A percentile compares a stretch with the other conserved stretches of the same genome.
Conservation (phyloP, 257 asterid species). For the Datura wrightii region DNA sequence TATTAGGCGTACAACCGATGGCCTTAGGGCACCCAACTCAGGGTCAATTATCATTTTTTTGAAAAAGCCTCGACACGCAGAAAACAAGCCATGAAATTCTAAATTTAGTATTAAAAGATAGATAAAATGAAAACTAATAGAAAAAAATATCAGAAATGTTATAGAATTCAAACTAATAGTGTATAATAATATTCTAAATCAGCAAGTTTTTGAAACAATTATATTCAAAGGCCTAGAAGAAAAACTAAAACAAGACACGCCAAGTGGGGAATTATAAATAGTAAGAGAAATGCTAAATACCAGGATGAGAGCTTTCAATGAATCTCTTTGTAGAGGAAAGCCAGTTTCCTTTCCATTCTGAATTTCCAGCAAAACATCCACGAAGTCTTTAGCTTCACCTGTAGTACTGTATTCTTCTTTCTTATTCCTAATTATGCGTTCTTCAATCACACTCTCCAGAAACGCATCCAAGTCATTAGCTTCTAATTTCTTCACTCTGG, state of each 20-base stretch:
- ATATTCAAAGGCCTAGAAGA: no score
- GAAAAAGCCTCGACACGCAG: no score
- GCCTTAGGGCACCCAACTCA: no score
- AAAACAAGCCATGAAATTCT: no score
- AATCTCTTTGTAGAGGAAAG: slow-evolving; percentile 38
- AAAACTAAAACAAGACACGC: neutral
- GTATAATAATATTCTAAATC: neutral
- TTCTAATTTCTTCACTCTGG: slow-evolving; percentile 19
- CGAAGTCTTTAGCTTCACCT: slow-evolving; percentile 33
- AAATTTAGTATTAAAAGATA: no score
- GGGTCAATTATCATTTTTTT: no score
- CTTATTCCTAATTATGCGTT: slow-evolving; percentile 8
- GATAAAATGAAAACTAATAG: no score
- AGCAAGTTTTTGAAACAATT: neutral
- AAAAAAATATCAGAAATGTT: no score
- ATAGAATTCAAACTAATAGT: no score
- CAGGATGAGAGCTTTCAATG: slow-evolving; percentile 49
- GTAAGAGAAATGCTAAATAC: slow-evolving; percentile 28
- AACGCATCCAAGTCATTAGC: slow-evolving; percentile 40
- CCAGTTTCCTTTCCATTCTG: slow-evolving; percentile 34
- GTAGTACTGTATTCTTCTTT: neutral
- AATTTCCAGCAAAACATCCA: slow-evolving; percentile 42
- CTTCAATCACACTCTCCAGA: slow-evolving; percentile 43
- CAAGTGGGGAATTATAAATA: no score
- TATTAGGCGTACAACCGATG: no score